Base-by-base conservation (phyloP, 2,329 filamentous ascomycete species). In the Ceratocystis papillata region DNA sequence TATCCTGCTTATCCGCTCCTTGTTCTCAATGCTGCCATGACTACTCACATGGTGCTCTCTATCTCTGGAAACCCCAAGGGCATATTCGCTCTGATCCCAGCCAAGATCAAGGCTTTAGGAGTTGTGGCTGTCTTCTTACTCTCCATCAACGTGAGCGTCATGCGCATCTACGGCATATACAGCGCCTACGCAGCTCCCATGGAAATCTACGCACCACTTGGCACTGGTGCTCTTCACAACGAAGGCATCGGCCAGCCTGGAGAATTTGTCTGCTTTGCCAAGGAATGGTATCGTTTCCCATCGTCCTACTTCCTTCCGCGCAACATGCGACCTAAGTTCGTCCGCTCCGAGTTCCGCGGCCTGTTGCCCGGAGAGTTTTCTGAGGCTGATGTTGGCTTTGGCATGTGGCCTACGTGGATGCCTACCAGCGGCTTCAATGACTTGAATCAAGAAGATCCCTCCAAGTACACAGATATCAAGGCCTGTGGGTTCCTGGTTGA, bases 241-340 rank as follows among this genome's bases (percentile, higher is more conserved):
- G 72, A 77, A 7, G 81, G 78, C 0, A 70, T 88, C 5, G 82
- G 84, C 1, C 75, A 77, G 0, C 74, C 77, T 1, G 88, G 86
- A 17, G 87, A 90, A 69, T 85, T 80, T 20, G 84, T 99, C 2
- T 99, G 94, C 74, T 83, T 96, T 48, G 91, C 90, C 33, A 99
- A 97, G 74, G 94, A 99, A 74, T 99, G 94, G 94, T 96, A 99
- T 75, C 89, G 94, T 45, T 97, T 96, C 73, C 93, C 94, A 1
- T 93, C 89, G 0, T 95, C 92, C 0, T 97, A 91, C 77, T 91
- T 94, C 73, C 79, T 99, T 2, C 93, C 94, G 0, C 79, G 86
- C n/a, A 83, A 84, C 62, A 89, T 94, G 79, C 87, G 84, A 69
- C 88, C 89, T 71, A 96, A 94, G 71, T 99, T 96, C 72, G 79